A percentile compares a stretch with the other conserved stretches of the same genome.
phyloP scores from a whole-genome alignment of 2,329 filamentous ascomycete genomes.

The Microcyclospora tardicrescens region DNA sequence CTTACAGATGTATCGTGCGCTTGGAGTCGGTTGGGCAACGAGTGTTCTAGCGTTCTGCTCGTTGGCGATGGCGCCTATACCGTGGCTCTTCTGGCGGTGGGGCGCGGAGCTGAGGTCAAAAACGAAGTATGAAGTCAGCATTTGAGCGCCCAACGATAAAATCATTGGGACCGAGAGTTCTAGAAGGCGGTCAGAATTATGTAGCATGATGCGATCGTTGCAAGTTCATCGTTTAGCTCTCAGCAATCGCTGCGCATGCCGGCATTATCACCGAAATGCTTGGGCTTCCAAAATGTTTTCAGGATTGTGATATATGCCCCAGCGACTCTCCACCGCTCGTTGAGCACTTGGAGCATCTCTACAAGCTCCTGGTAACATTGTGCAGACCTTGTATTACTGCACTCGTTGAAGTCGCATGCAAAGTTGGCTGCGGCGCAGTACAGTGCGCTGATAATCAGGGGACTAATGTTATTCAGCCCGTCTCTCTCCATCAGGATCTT shows the following conservation, averaged over 20 bases:
- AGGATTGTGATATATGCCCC: conserved; percentile 12
- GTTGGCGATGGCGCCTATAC: conserved; percentile 20
- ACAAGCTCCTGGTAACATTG: conserved; percentile 13
- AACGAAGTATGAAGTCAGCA: conserved; percentile 14
- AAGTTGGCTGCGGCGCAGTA: conserved; percentile 25
- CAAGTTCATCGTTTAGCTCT: too few species aligned
- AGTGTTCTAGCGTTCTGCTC: conserved; percentile 26
- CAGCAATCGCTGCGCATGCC: too few species aligned
- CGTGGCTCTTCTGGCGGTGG: conserved; percentile 15
- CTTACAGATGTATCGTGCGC: conserved; percentile 25
- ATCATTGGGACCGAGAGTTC: not conserved
- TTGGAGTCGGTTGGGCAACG: conserved; percentile 31
- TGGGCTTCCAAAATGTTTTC: not conserved
- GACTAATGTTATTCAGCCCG: conserved; percentile 9
- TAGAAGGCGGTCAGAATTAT: conserved; percentile 1
- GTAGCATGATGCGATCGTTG: too few species aligned
- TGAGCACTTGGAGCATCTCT: conserved; percentile 11
- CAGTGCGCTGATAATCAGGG: conserved; percentile 20
- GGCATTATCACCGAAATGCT: too few species aligned
- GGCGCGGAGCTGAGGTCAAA: conserved; percentile 9
- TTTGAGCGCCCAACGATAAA: not conserved
- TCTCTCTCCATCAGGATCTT: conserved; percentile 5
- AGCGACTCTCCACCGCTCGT: conserved; percentile 14
- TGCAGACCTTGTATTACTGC: conserved; percentile 12
- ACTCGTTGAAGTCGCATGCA: conserved; percentile 22